Base-by-base conservation (phyloP, 1,139 yeast species). In the Yamadazyma diospyri region DNA sequence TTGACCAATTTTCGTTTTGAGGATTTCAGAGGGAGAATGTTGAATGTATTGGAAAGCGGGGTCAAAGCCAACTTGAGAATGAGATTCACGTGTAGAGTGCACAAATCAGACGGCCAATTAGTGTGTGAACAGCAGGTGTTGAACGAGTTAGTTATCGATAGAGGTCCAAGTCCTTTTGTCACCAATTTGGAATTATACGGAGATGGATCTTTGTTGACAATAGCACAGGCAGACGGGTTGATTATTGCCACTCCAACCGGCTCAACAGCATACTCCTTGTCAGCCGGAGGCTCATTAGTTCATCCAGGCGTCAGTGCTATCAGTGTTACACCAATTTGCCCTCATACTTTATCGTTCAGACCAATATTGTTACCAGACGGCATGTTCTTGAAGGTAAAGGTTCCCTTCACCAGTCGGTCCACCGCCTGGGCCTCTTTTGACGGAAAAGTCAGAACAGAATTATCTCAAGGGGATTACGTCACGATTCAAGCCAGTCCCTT, bases 341-440 rank as follows among this genome's bases (percentile, higher is more conserved):
- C 96, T 0, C 95, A 87, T 47, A 85, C 95, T 0, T 66, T 87
- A 29, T 84, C 94, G 4, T 87, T 87, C 59, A 69, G 96, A 45
- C 96, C 96, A 1, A 83, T 87, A 37, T 66, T 87, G 37, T 63
- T 87, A 20, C 96, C 96, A 0, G 95, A 86, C 50, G 82, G 92
- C 6, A 85, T 86, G 88, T 69, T 74, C 24, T 61, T 87, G 40
- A 81, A 76, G 46, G 83, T 87, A 2, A 80, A 78, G 47, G 87
- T 85, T 1, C 94, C 95, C 0, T 48, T 59, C 26, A 61, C 75
- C 27, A 77, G 86, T 36, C 59, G 95, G 33, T 71, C 83, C 16
- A 81, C 92, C 0, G 95, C 95, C 1, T 86, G 94, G 94, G 89
- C 92, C 0, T 78, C 94, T 3, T 86, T 87, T 51, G 96, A 87